Evolutionary conservation across 129 eudicot species (phyloP), one percentile per base, ranked within the genome.

Genomic region (Rutidosis leptorrhynchoides): DNA sequence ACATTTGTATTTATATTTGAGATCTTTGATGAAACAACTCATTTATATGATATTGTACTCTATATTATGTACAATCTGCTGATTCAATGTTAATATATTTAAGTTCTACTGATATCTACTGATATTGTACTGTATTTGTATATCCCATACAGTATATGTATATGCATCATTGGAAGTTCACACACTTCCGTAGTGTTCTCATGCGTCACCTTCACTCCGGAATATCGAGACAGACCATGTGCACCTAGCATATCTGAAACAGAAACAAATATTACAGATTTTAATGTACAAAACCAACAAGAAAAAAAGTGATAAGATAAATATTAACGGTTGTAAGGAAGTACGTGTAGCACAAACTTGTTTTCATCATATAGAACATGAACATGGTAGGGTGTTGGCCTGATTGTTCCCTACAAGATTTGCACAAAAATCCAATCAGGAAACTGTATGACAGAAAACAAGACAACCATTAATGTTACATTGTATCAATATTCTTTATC

Each of bases 311-410:
- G 4, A 69, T 2, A 14, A 7, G 8, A 9, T 32, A 25, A 17
- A 35, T 5, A 25, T 10, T 6, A 6, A 2, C 29, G 43, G 16
- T 19, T 27, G 1, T 14, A 62, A 16, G 59, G 22, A 20, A 35
- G 24, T 74, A 90, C 97, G 97, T 90, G 74, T 87, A 90, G 32
- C 94, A 87, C 52, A 90, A 35, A 90, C 0, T 29, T 54, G 76
- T 90, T 90, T 62, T 90, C 97, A 59, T 90, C 97, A 69, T 54
- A 82, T 2, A 90, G 68, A 17, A 90, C n/a, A n/a, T n/a, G n/a
- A n/a, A n/a, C 97, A 67, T 90, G 97, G 67, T 87, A 90, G 57
- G 87, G 97, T 0, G 90, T 55, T 0, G 96, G 96, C 0, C 97
- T 77, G 30, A n/a, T n/a, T n/a, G n/a, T n/a, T n/a, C n/a, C n/a